A percentile compares a stretch with the other conserved stretches of the same genome.
Evolutionary conservation across 2,329 filamentous ascomycete species (phyloP).

Genomic region (Paecilomyces variotii): DNA sequence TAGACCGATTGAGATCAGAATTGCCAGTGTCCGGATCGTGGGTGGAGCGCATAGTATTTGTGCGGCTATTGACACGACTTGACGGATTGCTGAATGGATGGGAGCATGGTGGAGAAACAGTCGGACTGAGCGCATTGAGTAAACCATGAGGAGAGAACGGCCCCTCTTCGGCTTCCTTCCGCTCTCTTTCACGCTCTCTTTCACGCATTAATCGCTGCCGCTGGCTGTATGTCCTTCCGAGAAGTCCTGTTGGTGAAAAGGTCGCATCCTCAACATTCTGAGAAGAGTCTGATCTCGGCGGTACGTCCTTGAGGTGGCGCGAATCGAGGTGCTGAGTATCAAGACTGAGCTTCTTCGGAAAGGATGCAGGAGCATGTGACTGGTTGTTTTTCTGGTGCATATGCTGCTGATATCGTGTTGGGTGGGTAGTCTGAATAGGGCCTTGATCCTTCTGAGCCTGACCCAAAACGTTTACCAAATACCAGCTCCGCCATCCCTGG

Average conservation of each 20-base stretch:
- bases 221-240: conserved; percentile 33
- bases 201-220: conserved; percentile 34
- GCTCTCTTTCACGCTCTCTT: conserved; percentile 30
- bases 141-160: conserved; percentile 47
- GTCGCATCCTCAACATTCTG: conserved; percentile 17
- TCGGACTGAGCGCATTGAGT: conserved; percentile 44
- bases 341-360: conserved; percentile 18
- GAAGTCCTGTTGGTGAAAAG: conserved; percentile 29
- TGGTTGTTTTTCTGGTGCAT: conserved; percentile 20
- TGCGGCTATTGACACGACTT: conserved; percentile 17
- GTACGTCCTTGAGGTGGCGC: conserved; percentile 3
- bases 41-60: conserved; percentile 25
- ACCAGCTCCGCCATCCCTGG: conserved; percentile 86
- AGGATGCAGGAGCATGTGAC: conserved; percentile 22
- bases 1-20: conserved; percentile 36
- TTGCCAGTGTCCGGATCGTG: conserved; percentile 15
- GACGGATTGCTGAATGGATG: conserved; percentile 15
- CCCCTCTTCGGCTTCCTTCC: conserved; percentile 26
- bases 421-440: conserved; percentile 16
- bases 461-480: conserved; percentile 66
- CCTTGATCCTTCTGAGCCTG: conserved; percentile 37
- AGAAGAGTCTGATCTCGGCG: conserved; percentile 4
- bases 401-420: conserved; percentile 42
- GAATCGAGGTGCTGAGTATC: conserved; percentile 11
- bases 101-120: conserved; percentile 32